A percentile compares a stretch with the other conserved stretches of the same genome.
phyloP scores from a whole-genome alignment of 78 protist genomes.

The Bodo saltans region DNA sequence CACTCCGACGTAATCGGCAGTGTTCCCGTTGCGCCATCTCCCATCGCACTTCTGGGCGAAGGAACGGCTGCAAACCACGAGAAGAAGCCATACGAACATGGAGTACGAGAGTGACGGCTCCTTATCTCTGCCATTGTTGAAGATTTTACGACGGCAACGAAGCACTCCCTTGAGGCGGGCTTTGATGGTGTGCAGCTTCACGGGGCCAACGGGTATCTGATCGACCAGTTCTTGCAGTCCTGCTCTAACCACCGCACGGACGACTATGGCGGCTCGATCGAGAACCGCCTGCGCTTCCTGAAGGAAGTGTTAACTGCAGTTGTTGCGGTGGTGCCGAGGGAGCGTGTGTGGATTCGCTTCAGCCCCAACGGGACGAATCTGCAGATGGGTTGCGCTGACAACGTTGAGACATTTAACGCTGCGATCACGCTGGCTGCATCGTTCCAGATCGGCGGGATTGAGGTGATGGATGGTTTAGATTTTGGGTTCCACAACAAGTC shows the following conservation, averaged over 20 bases:
- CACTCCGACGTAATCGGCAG: too few species aligned
- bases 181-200: constrained; percentile 85
- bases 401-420: not conserved
- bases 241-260: constrained; percentile 71
- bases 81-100: too few species aligned
- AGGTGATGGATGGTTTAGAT: not conserved
- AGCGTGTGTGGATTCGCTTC: constrained; percentile 23
- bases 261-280: constrained; percentile 74
- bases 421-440: not conserved
- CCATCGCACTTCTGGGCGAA: too few species aligned
- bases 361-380: constrained; percentile 1
- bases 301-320: constrained; percentile 46
- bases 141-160: constrained; percentile 50
- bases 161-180: constrained; percentile 60
- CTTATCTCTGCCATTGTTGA: too few species aligned
- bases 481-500: constrained; percentile 6
- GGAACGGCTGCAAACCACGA: too few species aligned
- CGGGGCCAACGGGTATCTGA: constrained; percentile 81
- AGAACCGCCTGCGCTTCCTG: constrained; percentile 56
- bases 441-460: not conserved
- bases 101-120: too few species aligned
- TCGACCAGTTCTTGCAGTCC: constrained; percentile 57
- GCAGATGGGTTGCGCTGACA: too few species aligned
- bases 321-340: not conserved
- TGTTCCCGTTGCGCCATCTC: too few species aligned